Percentiles rank a stretch among this genome's conserved stretches.
These are phyloP conservation scores for Wickerhamomyces sp. DNA, from an alignment of 1,139 yeast species.

Conservation along the genomic window DNA sequence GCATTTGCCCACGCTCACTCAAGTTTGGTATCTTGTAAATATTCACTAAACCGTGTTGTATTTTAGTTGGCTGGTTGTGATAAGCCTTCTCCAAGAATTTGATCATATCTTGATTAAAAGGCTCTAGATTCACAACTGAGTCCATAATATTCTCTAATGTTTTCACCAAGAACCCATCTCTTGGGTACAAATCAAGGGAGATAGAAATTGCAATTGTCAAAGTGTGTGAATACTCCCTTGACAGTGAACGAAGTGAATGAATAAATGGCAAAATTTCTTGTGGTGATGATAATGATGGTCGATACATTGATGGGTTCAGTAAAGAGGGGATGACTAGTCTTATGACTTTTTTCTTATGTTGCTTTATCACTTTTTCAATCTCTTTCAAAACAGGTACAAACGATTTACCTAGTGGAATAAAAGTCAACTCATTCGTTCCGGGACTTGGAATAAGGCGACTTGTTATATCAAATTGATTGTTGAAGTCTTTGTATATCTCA, in stretches of 20 bases:
- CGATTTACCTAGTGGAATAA: slow-evolving; percentile 37
- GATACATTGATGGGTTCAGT: slow-evolving; percentile 73
- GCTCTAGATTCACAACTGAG: slow-evolving; percentile 70
- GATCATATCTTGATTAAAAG: slow-evolving; percentile 74
- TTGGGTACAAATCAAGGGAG: slow-evolving; percentile 65
- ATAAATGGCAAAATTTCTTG: slow-evolving; percentile 55
- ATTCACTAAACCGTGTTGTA: slow-evolving; percentile 84
- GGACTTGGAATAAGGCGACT: slow-evolving; percentile 67
- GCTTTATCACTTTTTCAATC: slow-evolving; percentile 38
- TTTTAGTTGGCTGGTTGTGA: slow-evolving; percentile 66
- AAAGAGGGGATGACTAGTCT: slow-evolving; percentile 73
- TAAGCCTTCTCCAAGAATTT: slow-evolving; percentile 64
- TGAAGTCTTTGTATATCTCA: slow-evolving; percentile 48
- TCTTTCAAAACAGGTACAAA: slow-evolving; percentile 33
- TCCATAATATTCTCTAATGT: slow-evolving; percentile 62
- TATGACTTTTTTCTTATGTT: slow-evolving; percentile 42
- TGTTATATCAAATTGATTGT: slow-evolving; percentile 73
- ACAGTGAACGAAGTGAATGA: slow-evolving; percentile 53
- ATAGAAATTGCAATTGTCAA: slow-evolving; percentile 52
- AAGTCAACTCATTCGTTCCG: slow-evolving; percentile 53
- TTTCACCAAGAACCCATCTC: slow-evolving; percentile 44
- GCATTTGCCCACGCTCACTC: slow-evolving; percentile 72
- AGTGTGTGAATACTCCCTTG: slow-evolving; percentile 38
- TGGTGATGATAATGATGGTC: slow-evolving; percentile 47
- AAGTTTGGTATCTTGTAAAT: slow-evolving; percentile 66